phyloP scores from a whole-genome alignment of 441 rosid genomes.

The Arabidopsis lyrata region DNA sequence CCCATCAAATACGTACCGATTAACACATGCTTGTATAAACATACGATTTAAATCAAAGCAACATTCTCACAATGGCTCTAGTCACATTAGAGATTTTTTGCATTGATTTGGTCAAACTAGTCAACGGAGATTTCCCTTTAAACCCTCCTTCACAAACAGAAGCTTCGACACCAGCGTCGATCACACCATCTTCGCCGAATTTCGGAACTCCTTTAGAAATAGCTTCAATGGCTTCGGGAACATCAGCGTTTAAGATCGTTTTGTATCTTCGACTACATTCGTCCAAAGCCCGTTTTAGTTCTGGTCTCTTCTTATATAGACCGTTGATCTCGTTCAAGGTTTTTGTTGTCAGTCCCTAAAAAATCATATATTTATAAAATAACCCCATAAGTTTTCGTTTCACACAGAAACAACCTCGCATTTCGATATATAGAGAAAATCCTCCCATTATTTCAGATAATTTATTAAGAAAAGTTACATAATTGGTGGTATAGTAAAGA shows the following conservation, averaged over 20 bases:
- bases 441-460: not conserved
- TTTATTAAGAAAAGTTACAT: not conserved
- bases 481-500: not conserved
- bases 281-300: constrained; percentile 35
- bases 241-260: constrained; percentile 38
- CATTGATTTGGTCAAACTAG: constrained; percentile 39
- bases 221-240: constrained; percentile 48
- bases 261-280: constrained; percentile 43
- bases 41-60: constrained; percentile 36
- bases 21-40: constrained; percentile 3
- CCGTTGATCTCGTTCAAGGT: constrained; percentile 34
- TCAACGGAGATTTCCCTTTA: constrained; percentile 47
- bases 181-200: constrained; percentile 38
- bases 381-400: not conserved
- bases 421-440: not conserved
- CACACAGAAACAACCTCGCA: not conserved
- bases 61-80: constrained; percentile 45
- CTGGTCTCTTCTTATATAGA: constrained; percentile 36
- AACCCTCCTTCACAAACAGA: constrained; percentile 44
- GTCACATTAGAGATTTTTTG: constrained; percentile 46
- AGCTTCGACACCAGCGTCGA: constrained; percentile 48
- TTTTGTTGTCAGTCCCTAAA: constrained; percentile 30
- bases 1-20: not conserved
- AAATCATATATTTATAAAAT: not conserved
- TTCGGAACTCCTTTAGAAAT: constrained; percentile 37